Evolutionary conservation across 495 filamentous ascomycete genomes (phyloP), one percentile per base, ranked within the genome.

Genomic region (Trichoderma virens): DNA sequence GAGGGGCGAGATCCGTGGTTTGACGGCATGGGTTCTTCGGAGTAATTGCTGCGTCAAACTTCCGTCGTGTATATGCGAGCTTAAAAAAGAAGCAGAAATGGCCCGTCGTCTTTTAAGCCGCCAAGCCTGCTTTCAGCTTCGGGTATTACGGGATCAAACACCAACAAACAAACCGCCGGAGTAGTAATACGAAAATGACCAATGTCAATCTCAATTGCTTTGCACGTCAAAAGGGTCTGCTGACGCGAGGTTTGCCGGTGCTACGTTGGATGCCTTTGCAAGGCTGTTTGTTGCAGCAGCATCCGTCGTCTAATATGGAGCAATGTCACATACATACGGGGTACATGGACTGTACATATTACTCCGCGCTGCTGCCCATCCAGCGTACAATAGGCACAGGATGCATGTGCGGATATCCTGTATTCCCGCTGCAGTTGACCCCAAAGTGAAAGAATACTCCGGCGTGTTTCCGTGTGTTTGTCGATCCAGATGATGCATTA

Each of bases 301-400:
- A 28, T 56, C 51, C 51, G 51, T 56, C 51, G 51, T 56, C 51
- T 56, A 56, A 51, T 51, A 51, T 9, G n/a, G 45, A 20, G 20
- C 45, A 8, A 51, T n/a, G n/a, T n/a, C n/a, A n/a, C 18, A 41
- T 41, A 16, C 38, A 41, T 18, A 41, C 8, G 9, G 18, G 38
- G 3, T 41, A 18, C 38, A 41, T 41, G 18, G 13, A 41, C n/a
- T n/a, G n/a, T 39, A 13, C 3, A 5, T 41, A 11, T 41, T 18
- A 41, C 38, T 38, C n/a, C n/a, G n/a, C n/a, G n/a, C n/a, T n/a
- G n/a, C n/a, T n/a, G n/a, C n/a, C n/a, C n/a, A n/a, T n/a, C n/a
- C n/a, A n/a, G n/a, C n/a, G n/a, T n/a, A n/a, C n/a, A n/a, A n/a
- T n/a, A n/a, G n/a, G n/a, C n/a, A n/a, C n/a, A 41, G 13, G 38